A percentile compares a stretch with the other conserved stretches of the same genome.
Evolutionary conservation across 1,284 basidiomycete genomes (phyloP).

Genomic region (Ceratobasidium sp.): DNA sequence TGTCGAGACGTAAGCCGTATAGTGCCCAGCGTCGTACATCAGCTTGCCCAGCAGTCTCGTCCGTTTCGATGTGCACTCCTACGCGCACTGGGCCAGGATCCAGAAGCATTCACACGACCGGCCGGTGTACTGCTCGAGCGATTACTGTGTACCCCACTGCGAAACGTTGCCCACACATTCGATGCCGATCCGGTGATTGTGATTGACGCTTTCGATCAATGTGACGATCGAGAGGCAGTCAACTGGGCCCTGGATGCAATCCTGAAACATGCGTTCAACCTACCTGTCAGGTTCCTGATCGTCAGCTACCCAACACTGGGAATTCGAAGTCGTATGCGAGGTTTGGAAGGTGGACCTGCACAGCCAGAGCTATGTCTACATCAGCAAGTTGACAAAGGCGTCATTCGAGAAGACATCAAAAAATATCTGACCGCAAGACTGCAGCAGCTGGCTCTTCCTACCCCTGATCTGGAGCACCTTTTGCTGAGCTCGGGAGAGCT

Average conservation of each 20-base stretch:
- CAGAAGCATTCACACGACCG: background rate
- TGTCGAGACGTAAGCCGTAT: slow-evolving; percentile 17
- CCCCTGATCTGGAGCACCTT: background rate
- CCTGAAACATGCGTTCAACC: background rate
- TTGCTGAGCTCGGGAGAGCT: background rate
- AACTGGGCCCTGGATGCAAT: background rate
- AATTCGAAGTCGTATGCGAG: background rate
- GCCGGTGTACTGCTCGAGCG: background rate
- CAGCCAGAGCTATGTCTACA: background rate
- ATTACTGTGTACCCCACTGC: background rate
- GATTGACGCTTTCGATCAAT: slow-evolving; percentile 14
- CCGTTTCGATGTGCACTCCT: slow-evolving; percentile 9
- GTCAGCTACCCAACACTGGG: background rate
- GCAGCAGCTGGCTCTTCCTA: background rate
- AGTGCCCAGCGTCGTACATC: background rate
- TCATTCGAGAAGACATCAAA: background rate
- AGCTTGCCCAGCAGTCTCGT: background rate
- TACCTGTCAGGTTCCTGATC: slow-evolving; percentile 6
- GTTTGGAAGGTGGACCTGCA: background rate
- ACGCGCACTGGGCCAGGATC: background rate
- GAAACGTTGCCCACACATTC: background rate
- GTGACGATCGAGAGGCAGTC: background rate
- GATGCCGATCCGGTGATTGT: background rate
- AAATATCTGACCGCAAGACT: background rate
- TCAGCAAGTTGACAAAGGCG: background rate